Percentiles rank a stretch among this genome's conserved stretches.
These are phyloP conservation scores for Hypoxylon lenormandii DNA, from an alignment of 495 filamentous ascomycete species.

Conservation along the genomic window DNA sequence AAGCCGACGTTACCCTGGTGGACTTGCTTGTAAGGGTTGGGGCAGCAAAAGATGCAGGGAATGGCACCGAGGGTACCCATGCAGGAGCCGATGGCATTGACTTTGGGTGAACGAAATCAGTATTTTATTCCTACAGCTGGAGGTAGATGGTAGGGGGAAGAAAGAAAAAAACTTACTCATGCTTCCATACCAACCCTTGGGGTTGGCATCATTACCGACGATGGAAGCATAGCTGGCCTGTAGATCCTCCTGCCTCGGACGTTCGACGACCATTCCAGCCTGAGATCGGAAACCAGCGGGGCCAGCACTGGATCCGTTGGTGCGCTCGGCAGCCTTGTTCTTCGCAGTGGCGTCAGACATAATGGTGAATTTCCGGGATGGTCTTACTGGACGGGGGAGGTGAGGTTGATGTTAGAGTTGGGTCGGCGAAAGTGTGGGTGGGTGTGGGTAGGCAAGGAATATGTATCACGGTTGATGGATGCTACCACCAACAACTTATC, in stretches of 20 bases:
- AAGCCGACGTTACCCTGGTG: slow-evolving; percentile 92
- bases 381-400: background rate
- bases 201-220: slow-evolving; percentile 75
- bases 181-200: slow-evolving; percentile 88
- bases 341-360: slow-evolving; percentile 28
- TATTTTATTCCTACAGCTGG: background rate
- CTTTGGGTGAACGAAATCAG: slow-evolving; percentile 52
- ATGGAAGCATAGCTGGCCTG: slow-evolving; percentile 89
- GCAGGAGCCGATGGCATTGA: slow-evolving; percentile 78
- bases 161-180: slow-evolving; percentile 72
- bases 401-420: no score
- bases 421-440: no score
- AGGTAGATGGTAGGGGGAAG: slow-evolving; percentile 1
- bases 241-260: slow-evolving; percentile 82
- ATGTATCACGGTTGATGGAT: no score
- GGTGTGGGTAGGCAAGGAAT: no score
- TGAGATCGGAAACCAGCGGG: slow-evolving; percentile 56
- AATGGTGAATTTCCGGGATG: slow-evolving; percentile 1
- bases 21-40: slow-evolving; percentile 97
- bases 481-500: no score
- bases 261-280: slow-evolving; percentile 78
- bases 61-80: slow-evolving; percentile 87
- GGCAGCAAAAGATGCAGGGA: slow-evolving; percentile 91
- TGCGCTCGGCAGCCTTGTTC: slow-evolving; percentile 35
- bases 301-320: slow-evolving; percentile 37